phyloP scores from a whole-genome alignment of 2,329 filamentous ascomycete species.

The Pyrenophora graminea region DNA sequence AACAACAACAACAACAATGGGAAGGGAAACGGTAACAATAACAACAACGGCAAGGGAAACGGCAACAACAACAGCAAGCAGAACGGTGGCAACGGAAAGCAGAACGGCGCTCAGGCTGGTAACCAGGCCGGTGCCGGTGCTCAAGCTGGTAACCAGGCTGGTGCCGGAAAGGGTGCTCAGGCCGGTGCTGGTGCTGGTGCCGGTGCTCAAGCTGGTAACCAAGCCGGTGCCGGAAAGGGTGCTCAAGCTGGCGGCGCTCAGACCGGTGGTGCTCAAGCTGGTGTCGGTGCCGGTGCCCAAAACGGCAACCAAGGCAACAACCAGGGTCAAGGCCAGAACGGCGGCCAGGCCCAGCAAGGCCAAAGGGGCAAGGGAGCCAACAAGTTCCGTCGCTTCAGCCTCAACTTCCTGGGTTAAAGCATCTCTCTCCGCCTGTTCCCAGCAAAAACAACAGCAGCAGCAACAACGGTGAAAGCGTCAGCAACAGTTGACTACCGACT shows the following conservation, averaged over 20 bases:
- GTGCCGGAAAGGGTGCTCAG: no score
- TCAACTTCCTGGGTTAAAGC: constrained; percentile 9
- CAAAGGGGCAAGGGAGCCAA: constrained; percentile 1
- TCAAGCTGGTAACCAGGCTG: not conserved
- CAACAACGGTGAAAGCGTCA: no score
- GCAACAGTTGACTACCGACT: no score
- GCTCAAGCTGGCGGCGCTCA: no score
- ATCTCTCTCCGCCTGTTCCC: no score
- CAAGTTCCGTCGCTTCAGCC: not conserved
- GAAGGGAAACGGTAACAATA: not conserved
- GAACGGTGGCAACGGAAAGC: constrained; percentile 6
- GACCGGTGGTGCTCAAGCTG: not conserved
- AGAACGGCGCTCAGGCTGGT: not conserved
- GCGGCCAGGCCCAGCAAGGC: not conserved
- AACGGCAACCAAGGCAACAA: not conserved
- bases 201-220: not conserved
- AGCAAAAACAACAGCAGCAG: no score
- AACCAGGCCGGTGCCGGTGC: not conserved
- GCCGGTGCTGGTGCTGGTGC: no score
- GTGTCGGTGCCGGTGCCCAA: no score
- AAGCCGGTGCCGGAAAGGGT: not conserved
- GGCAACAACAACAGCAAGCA: constrained; percentile 12
- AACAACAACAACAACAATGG: constrained; percentile 17
- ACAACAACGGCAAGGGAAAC: constrained; percentile 12
- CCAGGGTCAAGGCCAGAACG: not conserved